phyloP scores from a whole-genome alignment of 208 protist species.

The Leishmania aethiopica region DNA sequence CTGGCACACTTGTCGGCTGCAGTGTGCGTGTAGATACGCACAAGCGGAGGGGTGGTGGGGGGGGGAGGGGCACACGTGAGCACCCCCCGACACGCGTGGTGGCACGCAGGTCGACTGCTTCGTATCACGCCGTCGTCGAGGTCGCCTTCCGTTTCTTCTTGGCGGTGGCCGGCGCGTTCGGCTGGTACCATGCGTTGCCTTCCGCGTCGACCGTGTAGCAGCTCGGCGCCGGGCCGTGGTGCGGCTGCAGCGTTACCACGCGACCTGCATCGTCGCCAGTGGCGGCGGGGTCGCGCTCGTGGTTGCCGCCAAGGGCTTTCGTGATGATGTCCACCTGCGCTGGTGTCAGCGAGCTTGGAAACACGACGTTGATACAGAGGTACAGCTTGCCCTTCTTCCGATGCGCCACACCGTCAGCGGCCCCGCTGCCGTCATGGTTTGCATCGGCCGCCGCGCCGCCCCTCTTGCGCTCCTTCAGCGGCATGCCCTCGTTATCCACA shows the following conservation, averaged over 20 bases:
- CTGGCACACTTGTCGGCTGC: neutral
- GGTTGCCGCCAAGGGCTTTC: conserved; percentile 4
- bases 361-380: conserved; percentile 32
- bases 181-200: conserved; percentile 28
- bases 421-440: neutral
- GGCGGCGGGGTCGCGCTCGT: neutral
- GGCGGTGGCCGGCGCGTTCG: neutral
- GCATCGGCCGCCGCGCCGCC: neutral
- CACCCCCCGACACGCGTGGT: neutral
- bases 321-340: conserved; percentile 19
- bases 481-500: conserved; percentile 93
- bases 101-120: neutral
- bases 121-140: neutral
- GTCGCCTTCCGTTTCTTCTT: conserved; percentile 22
- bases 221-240: conserved; percentile 25
- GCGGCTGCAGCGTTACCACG: conserved; percentile 10
- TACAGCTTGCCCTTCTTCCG: conserved; percentile 29
- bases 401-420: conserved; percentile 35
- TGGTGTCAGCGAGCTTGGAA: conserved; percentile 22
- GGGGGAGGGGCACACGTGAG: neutral
- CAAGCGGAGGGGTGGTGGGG: too few species aligned
- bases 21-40: neutral
- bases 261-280: neutral
- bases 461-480: conserved; percentile 33
- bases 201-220: conserved; percentile 27